Evolutionary conservation across 1,284 basidiomycete genomes (phyloP), one percentile per base, ranked within the genome.

Genomic region (Spongiforma sp.): DNA sequence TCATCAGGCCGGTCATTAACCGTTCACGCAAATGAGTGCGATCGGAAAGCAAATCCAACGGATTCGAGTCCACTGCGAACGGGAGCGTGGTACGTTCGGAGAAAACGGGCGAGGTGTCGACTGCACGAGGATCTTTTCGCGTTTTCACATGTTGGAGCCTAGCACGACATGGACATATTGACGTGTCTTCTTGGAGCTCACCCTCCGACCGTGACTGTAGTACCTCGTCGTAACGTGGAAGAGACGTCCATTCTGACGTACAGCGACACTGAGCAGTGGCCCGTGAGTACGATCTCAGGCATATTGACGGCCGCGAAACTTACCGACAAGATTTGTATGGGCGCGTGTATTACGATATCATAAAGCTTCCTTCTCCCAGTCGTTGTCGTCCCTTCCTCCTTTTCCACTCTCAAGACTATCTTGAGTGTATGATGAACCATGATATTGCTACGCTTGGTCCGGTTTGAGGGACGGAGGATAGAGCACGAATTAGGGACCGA

Each of bases 261-360:
- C 93, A 95, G 26, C 89, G 86, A 74, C 92, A 94, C 91, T 93
- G 66, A 26, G 59, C 32, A 57, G 55, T 26, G 36, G 32, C 4
- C n/a, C 10, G 46, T 65, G 28, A 63, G 19, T 26, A 60, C 19
- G 30, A 48, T 28, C 41, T 2, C 9, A 41, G 30, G 58, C 39
- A 7, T 19, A 26, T 60, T 15, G 26, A 50, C 17, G 39, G 50
- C 43, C 6, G 26, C 17, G 33, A 34, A n/a, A 50, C 91, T 81
- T 64, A 94, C 93, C 11, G 93, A 93, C 60, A 94, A 84, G 62
- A 95, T 87, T 62, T 90, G 87, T 33, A 96, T 83, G 0, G 94
- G 93, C 0, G 88, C 87, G 72, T 94, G 93, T 62, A 99, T 89
- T 58, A 96, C 90, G 70, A 99, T 95, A 78, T 98, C 96, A 78